Evolutionary conservation across 805 yeast genomes (phyloP).

Genomic region (Zygosaccharomyces rouxii): DNA sequence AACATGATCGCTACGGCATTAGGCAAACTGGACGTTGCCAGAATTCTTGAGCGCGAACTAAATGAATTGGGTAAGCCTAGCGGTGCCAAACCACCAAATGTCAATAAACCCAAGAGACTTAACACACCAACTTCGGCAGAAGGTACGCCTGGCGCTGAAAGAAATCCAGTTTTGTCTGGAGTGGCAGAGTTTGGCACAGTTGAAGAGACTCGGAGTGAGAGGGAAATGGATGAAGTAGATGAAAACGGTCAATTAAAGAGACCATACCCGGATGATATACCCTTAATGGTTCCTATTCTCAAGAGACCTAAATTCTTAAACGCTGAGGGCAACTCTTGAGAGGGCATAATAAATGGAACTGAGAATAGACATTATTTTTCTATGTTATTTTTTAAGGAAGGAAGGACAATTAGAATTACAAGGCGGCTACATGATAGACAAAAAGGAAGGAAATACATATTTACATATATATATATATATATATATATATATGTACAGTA

Average conservation of each 20-base stretch:
- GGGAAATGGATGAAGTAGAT: conserved; percentile 6
- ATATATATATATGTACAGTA: background rate
- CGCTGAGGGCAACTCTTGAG: conserved; percentile 7
- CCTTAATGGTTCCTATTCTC: conserved; percentile 10
- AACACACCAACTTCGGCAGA: background rate
- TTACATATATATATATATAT: too few relatives aligned
- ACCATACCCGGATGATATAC: conserved; percentile 16
- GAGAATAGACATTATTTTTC: background rate
- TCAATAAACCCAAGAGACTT: background rate
- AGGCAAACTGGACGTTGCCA: conserved; percentile 28
- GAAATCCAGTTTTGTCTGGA: background rate
- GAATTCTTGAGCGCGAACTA: conserved; percentile 26
- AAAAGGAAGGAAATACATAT: too few relatives aligned
- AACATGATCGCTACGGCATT: conserved; percentile 29
- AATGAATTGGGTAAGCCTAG: conserved; percentile 17
- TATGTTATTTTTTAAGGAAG: background rate
- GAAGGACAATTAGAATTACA: background rate
- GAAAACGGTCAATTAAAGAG: conserved; percentile 11
- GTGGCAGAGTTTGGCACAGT: background rate
- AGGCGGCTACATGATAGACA: conserved; percentile 2
- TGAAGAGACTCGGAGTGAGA: background rate
- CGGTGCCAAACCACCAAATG: background rate
- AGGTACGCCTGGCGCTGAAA: background rate
- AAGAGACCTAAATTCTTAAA: conserved; percentile 10
- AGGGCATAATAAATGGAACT: background rate